phyloP scores from a whole-genome alignment of 2,329 filamentous ascomycete species.

The Malbranchea cinnamomea region DNA sequence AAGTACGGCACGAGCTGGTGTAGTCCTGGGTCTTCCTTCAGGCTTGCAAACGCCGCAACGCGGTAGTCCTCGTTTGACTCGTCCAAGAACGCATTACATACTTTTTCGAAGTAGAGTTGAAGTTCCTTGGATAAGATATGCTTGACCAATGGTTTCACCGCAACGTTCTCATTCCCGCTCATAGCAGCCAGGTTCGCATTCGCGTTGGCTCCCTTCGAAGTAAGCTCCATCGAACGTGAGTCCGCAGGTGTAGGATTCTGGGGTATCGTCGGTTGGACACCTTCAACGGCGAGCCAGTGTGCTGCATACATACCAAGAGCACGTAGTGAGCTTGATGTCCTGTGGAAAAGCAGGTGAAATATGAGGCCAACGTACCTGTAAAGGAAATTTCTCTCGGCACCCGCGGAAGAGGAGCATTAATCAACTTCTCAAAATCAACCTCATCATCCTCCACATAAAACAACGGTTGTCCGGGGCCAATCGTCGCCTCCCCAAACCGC shows the following conservation, averaged over 20 bases:
- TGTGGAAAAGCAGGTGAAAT: neutral
- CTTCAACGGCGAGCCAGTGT: slow-evolving; percentile 95
- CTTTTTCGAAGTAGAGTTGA: slow-evolving; percentile 92
- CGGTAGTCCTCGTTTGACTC: slow-evolving; percentile 71
- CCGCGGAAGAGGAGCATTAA: slow-evolving; percentile 89
- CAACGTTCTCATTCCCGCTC: slow-evolving; percentile 67
- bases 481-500: slow-evolving; percentile 80
- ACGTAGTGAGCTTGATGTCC: too few relatives aligned
- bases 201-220: slow-evolving; percentile 78
- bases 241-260: slow-evolving; percentile 87
- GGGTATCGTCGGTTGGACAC: slow-evolving; percentile 88
- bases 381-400: slow-evolving; percentile 86
- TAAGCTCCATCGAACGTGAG: slow-evolving; percentile 65
- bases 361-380: slow-evolving; percentile 46
- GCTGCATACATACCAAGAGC: too few relatives aligned
- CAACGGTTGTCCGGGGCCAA: slow-evolving; percentile 84
- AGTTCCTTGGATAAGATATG: slow-evolving; percentile 93
- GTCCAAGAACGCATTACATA: slow-evolving; percentile 76
- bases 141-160: slow-evolving; percentile 82
- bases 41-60: slow-evolving; percentile 68
- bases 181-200: slow-evolving; percentile 74
- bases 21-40: slow-evolving; percentile 77
- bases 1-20: slow-evolving; percentile 96
- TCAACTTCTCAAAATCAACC: slow-evolving; percentile 96
- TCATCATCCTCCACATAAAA: slow-evolving; percentile 98